Evolutionary conservation across 106 monocot species (phyloP), one percentile per base, ranked within the genome.

Genomic region (Acanthochlamys bracteata): DNA sequence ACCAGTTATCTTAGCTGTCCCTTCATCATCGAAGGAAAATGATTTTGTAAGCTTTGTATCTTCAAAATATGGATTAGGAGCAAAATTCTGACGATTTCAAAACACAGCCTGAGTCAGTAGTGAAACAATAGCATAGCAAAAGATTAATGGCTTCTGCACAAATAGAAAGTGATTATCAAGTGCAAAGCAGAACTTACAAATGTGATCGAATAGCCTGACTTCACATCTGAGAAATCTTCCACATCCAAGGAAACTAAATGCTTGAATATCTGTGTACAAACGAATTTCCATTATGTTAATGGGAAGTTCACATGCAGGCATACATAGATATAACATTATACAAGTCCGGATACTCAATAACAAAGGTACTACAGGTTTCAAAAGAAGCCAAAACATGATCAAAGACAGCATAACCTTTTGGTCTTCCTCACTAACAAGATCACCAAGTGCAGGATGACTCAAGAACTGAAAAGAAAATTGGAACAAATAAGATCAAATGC

Each of bases 361-460:
- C 4, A 6, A 33, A 33, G 33, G 33, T 3, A 33, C 6, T 33
- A 33, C 33, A 33, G 6, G 33, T 33, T 33, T 33, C 33, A 33
- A 33, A 33, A 33, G 33, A 33, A 33, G 33, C 33, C 33, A 33
- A 33, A 33, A 6, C 33, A 33, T 33, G 33, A 33, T 33, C 49
- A 49, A 14, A 49, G 49, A 12, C 49, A 14, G 12, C 17, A 40
- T 24, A 55, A 93, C 93, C 93, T 89, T 84, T 42, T 89, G 83
- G 57, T 93, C 93, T 64, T 93, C 89, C 55, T 89, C 83, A 42
- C 23, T 79, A 19, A 93, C 57, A 42, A 86, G 80, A 63, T 83
- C 89, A 15, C 76, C 60, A 55, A 93, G 89, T 15, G 73, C 75
- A 69, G 86, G 93, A 77, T 93, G 93, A 69, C 86, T 88, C 63